Conservation (phyloP, 768 basidiomycete genomes). For the Trametes sanguinea region DNA sequence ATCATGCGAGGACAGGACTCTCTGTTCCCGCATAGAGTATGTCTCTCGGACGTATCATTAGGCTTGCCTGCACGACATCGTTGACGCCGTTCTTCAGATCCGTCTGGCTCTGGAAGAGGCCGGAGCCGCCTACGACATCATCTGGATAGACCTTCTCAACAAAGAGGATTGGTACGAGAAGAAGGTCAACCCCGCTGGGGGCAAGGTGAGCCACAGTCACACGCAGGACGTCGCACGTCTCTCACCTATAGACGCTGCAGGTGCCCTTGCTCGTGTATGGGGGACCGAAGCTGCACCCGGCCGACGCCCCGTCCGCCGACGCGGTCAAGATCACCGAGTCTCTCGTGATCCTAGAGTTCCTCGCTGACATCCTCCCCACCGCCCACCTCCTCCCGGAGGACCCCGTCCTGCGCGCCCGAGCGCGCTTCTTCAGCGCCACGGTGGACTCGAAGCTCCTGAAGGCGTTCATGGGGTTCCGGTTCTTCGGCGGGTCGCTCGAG, state of each 20-base stretch:
- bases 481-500: constrained; percentile 40
- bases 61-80: background rate
- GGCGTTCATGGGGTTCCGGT: constrained; percentile 38
- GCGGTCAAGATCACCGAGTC: constrained; percentile 64
- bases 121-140: constrained; percentile 47
- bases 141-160: constrained; percentile 59
- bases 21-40: constrained; percentile 7
- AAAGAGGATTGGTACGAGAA: constrained; percentile 72
- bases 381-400: constrained; percentile 53
- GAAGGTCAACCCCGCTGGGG: constrained; percentile 60
- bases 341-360: constrained; percentile 62
- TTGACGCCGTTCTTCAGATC: constrained; percentile 35
- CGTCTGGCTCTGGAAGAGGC: constrained; percentile 63
- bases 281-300: constrained; percentile 54
- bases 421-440: constrained; percentile 61
- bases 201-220: constrained; percentile 46
- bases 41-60: background rate
- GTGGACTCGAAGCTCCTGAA: constrained; percentile 47
- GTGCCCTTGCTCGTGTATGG: constrained; percentile 63
- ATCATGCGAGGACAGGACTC: background rate
- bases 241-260: constrained; percentile 35
- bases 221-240: background rate
- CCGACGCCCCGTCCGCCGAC: constrained; percentile 54
- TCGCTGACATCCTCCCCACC: constrained; percentile 57
- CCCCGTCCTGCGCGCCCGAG: constrained; percentile 55